A percentile compares a stretch with the other conserved stretches of the same genome.
phyloP scores from a whole-genome alignment of 805 yeast genomes.

The Scheffersomyces spartinae region DNA sequence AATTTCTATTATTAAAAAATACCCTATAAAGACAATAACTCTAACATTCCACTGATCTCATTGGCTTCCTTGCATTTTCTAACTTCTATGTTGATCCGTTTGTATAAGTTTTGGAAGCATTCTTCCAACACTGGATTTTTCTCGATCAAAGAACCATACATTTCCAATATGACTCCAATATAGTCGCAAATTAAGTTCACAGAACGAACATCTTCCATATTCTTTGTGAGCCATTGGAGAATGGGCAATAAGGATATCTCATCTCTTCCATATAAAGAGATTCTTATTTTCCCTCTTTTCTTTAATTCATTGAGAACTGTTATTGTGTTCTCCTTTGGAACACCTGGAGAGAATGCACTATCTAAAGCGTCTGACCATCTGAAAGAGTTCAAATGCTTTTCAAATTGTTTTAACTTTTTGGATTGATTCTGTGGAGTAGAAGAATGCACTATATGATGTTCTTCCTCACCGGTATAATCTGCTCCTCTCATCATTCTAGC shows the following conservation, averaged over 20 bases:
- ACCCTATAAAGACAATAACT: constrained; percentile 56
- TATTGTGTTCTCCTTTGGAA: constrained; percentile 67
- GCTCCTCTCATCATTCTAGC: constrained; percentile 82
- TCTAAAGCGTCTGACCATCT: constrained; percentile 91
- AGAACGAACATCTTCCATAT: constrained; percentile 71
- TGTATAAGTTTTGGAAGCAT: constrained; percentile 46
- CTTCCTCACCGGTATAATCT: constrained; percentile 84
- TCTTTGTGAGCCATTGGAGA: constrained; percentile 69
- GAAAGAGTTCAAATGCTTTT: constrained; percentile 74
- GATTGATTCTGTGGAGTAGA: constrained; percentile 30
- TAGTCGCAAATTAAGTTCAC: constrained; percentile 55
- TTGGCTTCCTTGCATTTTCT: constrained; percentile 78
- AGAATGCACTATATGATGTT: constrained; percentile 58
- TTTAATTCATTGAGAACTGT: constrained; percentile 81
- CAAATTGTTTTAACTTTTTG: constrained; percentile 71
- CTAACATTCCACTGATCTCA: constrained; percentile 88
- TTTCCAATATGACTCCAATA: constrained; percentile 53
- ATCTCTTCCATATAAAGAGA: constrained; percentile 73
- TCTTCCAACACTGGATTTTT: constrained; percentile 70
- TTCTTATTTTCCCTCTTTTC: constrained; percentile 77
- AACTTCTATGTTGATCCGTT: constrained; percentile 57
- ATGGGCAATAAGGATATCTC: constrained; percentile 80
- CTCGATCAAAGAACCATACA: constrained; percentile 68
- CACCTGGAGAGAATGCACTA: constrained; percentile 69
- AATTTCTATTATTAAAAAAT: too few relatives aligned